Conservation (phyloP, 768 basidiomycete species). For the Exidia glandulosa region DNA sequence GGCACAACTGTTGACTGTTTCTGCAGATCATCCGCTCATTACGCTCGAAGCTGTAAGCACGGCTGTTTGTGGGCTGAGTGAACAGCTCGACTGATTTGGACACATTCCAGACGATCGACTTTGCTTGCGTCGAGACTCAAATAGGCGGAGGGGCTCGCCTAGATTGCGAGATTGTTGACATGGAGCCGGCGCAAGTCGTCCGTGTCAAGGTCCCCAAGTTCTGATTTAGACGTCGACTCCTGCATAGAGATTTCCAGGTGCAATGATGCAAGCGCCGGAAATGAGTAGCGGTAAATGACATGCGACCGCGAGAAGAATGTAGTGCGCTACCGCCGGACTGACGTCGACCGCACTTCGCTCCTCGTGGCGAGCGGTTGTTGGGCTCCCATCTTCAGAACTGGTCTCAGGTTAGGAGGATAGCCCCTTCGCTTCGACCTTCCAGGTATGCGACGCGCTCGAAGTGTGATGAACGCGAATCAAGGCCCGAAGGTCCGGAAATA, state of each 20-base stretch:
- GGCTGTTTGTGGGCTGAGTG: not conserved
- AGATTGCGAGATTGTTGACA: slow-evolving; percentile 80
- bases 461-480: too few relatives aligned
- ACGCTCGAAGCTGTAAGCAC: slow-evolving; percentile 53
- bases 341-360: too few relatives aligned
- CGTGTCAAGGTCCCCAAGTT: slow-evolving; percentile 16
- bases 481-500: too few relatives aligned
- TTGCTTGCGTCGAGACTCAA: slow-evolving; percentile 89
- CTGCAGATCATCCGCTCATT: slow-evolving; percentile 85
- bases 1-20: not conserved
- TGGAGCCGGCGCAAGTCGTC: slow-evolving; percentile 22
- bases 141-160: slow-evolving; percentile 63
- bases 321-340: too few relatives aligned
- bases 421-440: too few relatives aligned
- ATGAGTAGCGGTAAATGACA: too few relatives aligned
- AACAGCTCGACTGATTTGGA: slow-evolving; percentile 7
- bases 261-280: too few relatives aligned
- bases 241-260: not conserved
- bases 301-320: too few relatives aligned
- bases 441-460: too few relatives aligned
- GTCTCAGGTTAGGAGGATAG: too few relatives aligned
- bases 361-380: too few relatives aligned
- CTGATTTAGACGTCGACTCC: not conserved
- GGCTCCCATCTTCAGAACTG: too few relatives aligned
- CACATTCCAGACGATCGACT: slow-evolving; percentile 49